Conservation (phyloP, 1,139 yeast genomes). For the Hyphopichia fennica region DNA sequence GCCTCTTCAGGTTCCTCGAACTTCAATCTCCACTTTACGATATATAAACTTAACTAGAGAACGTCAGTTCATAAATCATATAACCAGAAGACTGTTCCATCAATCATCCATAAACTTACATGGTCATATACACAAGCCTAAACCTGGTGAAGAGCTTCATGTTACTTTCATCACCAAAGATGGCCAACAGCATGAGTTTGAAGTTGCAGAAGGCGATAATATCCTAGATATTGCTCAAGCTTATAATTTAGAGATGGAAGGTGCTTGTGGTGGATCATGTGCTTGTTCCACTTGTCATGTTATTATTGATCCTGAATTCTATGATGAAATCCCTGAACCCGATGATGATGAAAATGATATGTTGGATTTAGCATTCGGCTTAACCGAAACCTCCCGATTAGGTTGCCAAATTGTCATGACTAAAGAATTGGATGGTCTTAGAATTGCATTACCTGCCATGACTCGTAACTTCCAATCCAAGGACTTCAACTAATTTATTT, state of each 20-base stretch:
- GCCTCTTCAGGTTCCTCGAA: neutral
- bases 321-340: constrained; percentile 91
- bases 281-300: constrained; percentile 98
- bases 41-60: neutral
- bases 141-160: constrained; percentile 89
- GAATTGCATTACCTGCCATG: constrained; percentile 98
- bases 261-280: constrained; percentile 99
- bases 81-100: constrained; percentile 16
- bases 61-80: neutral
- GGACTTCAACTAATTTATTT: constrained; percentile 51
- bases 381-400: constrained; percentile 91
- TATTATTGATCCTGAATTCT: constrained; percentile 91
- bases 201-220: constrained; percentile 91
- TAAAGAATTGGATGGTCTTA: constrained; percentile 85
- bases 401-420: constrained; percentile 94
- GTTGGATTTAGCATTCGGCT: constrained; percentile 96
- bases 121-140: constrained; percentile 87
- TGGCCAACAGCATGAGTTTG: constrained; percentile 77
- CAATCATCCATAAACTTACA: constrained; percentile 39
- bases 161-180: constrained; percentile 91
- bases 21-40: neutral
- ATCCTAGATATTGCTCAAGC: constrained; percentile 94
- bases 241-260: constrained; percentile 90
- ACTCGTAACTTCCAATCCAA: constrained; percentile 83
- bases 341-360: constrained; percentile 97